A percentile compares a stretch with the other conserved stretches of the same genome.
phyloP scores from a whole-genome alignment of 2,329 filamentous ascomycete species.

The Teratosphaeria zuluensis region DNA sequence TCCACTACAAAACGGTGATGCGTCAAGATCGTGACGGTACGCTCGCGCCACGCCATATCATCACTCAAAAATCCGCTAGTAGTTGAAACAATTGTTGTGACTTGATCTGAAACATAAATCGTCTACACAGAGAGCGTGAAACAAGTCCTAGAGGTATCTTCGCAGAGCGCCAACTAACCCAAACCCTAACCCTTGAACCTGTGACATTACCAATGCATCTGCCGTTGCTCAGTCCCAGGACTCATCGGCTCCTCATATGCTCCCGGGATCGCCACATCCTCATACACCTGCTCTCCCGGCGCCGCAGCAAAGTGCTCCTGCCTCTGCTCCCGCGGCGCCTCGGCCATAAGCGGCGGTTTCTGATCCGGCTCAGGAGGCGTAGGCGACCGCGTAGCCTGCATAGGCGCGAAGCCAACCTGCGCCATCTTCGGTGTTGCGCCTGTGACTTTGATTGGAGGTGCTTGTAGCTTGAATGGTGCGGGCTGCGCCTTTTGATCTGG shows the following conservation, averaged over 20 bases:
- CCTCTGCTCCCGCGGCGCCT: conserved; percentile 35
- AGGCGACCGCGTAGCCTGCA: conserved; percentile 12
- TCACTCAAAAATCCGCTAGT: too few species aligned
- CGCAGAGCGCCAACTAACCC: neutral
- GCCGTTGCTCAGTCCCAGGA: conserved; percentile 2
- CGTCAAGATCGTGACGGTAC: too few species aligned
- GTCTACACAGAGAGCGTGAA: neutral
- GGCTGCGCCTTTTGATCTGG: conserved; percentile 32
- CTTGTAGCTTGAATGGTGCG: conserved; percentile 69
- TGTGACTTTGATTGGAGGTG: conserved; percentile 70
- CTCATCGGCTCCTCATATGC: conserved; percentile 48
- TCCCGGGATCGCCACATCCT: conserved; percentile 76
- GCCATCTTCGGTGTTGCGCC: conserved; percentile 62
- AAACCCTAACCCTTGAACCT: neutral
- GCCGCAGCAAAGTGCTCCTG: conserved; percentile 57
- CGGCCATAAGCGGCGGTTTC: conserved; percentile 29
- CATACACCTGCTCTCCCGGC: conserved; percentile 76
- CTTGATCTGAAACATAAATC: neutral
- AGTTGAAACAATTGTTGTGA: neutral
- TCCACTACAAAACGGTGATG: too few species aligned
- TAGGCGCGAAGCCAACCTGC: conserved; percentile 53
- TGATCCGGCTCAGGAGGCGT: conserved; percentile 25
- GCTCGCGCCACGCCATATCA: too few species aligned
- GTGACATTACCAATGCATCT: neutral
- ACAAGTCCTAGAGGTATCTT: neutral